Base-by-base conservation (phyloP, 1,284 basidiomycete species). In the Trichosporon asahii region DNA sequence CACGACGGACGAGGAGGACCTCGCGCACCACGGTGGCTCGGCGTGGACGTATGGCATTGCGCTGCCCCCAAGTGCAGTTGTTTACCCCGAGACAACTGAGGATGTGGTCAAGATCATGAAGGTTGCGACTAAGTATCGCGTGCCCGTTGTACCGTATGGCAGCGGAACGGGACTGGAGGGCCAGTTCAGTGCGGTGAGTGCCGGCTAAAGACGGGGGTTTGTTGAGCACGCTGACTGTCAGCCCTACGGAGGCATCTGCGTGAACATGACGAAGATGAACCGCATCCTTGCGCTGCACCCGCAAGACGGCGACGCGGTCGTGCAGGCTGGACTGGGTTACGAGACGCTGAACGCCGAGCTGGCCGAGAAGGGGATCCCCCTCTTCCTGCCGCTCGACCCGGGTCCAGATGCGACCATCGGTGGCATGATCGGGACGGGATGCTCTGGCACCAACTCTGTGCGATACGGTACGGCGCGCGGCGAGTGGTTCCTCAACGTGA, bases 381-480 rank as follows among this genome's bases (percentile, higher is more conserved):
- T 95, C 25, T 95, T 96, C 85, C 95, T 95, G 77, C 94, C 94
- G 0, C 67, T 78, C 5, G 91, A 93, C 76, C 92, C 91, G 12
- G 79, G 79, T 2, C 78, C 80, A 3, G 79, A 82, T 8, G 93
- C 94, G 2, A 92, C 91, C 0, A 90, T 96, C 31, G 94, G 94
- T n/a, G 95, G 94, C 0, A 96, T 97, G 93, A 86, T 95, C 57
- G 90, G 90, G 64, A 94, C 90, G 0, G 91, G 91, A 0, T 80
- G 78, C 70, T 74, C 72, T 66, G 79, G 84, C 85, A 92, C 93
- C 0, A 94, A 94, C 76, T 92, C 92, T 0, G 91, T 94, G 1
- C 86, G 91, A 21, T 95, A 94, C 75, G 93, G 92, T 15, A 94
- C 92, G 7, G 89, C 91, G 3, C 90, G 89, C 79, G 89, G 86